Percentiles rank a stretch among this genome's conserved stretches.
Evolutionary conservation across 768 basidiomycete species (phyloP).

Genomic region (Termitomyces heimii): DNA sequence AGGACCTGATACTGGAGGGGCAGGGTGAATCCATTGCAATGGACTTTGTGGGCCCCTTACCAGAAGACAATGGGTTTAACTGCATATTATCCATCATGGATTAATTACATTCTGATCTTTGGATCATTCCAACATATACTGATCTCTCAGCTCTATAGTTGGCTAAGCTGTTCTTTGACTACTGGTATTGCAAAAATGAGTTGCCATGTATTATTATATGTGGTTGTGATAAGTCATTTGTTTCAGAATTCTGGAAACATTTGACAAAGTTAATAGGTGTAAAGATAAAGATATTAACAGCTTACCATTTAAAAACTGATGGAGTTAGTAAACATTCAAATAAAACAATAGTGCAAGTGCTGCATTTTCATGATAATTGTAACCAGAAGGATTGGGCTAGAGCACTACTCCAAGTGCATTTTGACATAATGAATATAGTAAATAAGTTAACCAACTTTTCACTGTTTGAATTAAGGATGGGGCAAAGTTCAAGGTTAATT

Average conservation of each 20-base stretch:
- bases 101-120: no score
- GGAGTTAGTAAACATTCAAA: no score
- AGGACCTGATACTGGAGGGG: no score
- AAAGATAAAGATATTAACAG: not conserved
- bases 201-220: not conserved
- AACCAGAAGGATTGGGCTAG: conserved; percentile 25
- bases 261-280: not conserved
- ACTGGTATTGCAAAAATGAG: not conserved
- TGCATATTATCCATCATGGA: no score
- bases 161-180: not conserved
- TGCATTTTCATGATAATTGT: conserved; percentile 17
- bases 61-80: no score
- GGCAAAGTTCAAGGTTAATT: not conserved
- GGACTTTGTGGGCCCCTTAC: no score
- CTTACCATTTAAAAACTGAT: no score
- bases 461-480: conserved; percentile 18
- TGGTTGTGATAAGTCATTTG: not conserved
- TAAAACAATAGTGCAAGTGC: no score
- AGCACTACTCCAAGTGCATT: conserved; percentile 17
- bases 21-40: not conserved
- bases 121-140: no score
- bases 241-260: not conserved
- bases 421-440: conserved; percentile 2
- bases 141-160: no score
- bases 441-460: conserved; percentile 23